A percentile compares a stretch with the other conserved stretches of the same genome.
These are phyloP conservation scores for Moesziomyces sp. DNA, from an alignment of 1,284 basidiomycete genomes.

Conservation along the genomic window DNA sequence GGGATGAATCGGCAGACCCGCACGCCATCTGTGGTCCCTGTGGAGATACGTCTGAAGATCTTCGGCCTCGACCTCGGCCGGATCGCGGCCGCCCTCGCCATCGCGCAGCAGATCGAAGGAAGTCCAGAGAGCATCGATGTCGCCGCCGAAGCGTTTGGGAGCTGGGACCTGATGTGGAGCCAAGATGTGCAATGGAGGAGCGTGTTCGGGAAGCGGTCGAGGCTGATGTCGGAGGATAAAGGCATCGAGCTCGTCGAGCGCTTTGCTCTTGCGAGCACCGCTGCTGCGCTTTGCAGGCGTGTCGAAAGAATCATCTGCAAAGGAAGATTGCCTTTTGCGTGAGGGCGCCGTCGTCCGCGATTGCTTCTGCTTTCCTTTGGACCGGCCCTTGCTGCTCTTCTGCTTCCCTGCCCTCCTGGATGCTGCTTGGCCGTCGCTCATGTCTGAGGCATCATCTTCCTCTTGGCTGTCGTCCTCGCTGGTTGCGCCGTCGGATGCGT, in stretches of 20 bases:
- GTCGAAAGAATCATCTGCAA: slow-evolving; percentile 12
- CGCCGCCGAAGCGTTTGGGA: slow-evolving; percentile 26
- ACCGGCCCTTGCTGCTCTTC: neutral
- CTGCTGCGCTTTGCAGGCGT: slow-evolving; percentile 15
- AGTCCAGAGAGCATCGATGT: slow-evolving; percentile 21
- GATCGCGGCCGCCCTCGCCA: slow-evolving; percentile 18
- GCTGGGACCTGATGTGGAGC: slow-evolving; percentile 45
- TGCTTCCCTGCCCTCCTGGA: neutral
- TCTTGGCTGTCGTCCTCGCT: slow-evolving; percentile 14
- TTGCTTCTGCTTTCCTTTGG: slow-evolving; percentile 10
- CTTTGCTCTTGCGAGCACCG: slow-evolving; percentile 35
- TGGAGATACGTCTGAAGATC: slow-evolving; percentile 36
- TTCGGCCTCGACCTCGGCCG: slow-evolving; percentile 21
- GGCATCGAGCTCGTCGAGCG: slow-evolving; percentile 34
- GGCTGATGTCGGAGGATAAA: slow-evolving; percentile 34
- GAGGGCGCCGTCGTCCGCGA: slow-evolving; percentile 2
- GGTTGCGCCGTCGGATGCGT: slow-evolving; percentile 8
- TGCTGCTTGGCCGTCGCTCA: neutral
- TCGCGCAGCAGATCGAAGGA: slow-evolving; percentile 48
- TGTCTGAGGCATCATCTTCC: slow-evolving; percentile 5
- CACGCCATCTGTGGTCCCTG: slow-evolving; percentile 41
- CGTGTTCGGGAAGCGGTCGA: slow-evolving; percentile 30
- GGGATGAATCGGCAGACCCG: slow-evolving; percentile 43
- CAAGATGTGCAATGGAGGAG: slow-evolving; percentile 40
- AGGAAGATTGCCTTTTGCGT: slow-evolving; percentile 10